Evolutionary conservation across 2,329 filamentous ascomycete genomes (phyloP).

Genomic region (Sporothrix variecibatus): DNA sequence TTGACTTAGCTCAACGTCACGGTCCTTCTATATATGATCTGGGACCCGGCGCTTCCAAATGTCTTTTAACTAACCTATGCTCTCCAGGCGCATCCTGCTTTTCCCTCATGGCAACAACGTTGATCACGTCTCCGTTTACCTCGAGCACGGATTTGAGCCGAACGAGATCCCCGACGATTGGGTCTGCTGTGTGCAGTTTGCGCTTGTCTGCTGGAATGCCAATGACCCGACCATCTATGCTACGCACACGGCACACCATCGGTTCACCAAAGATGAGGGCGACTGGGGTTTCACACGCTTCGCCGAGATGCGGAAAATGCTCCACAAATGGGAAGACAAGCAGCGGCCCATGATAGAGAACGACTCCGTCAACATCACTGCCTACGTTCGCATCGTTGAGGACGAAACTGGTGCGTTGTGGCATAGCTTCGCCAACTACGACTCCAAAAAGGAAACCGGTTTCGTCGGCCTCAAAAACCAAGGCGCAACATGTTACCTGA

Average conservation of each 20-base stretch:
- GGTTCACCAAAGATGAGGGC: slow-evolving; percentile 93
- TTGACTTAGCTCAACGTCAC: neutral
- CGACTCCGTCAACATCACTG: slow-evolving; percentile 76
- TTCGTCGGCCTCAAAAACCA: slow-evolving; percentile 97
- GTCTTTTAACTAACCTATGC: neutral
- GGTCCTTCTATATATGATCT: neutral
- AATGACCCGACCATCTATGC: slow-evolving; percentile 84
- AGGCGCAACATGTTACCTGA: slow-evolving; percentile 87
- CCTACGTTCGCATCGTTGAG: slow-evolving; percentile 78
- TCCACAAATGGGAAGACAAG: slow-evolving; percentile 69
- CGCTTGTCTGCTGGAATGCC: slow-evolving; percentile 89
- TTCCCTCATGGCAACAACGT: slow-evolving; percentile 95
- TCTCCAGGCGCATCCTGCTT: slow-evolving; percentile 79
- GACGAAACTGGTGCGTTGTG: slow-evolving; percentile 87
- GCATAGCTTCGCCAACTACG: slow-evolving; percentile 92
- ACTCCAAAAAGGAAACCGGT: slow-evolving; percentile 98
- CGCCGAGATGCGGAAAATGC: slow-evolving; percentile 82
- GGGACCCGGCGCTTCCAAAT: too few species aligned
- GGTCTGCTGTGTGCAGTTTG: slow-evolving; percentile 96
- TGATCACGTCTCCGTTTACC: slow-evolving; percentile 90
- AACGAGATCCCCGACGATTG: slow-evolving; percentile 81
- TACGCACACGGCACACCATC: slow-evolving; percentile 85
- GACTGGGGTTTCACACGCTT: slow-evolving; percentile 99
- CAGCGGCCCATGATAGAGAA: slow-evolving; percentile 74
- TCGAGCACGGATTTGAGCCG: slow-evolving; percentile 88